phyloP scores from a whole-genome alignment of 306 rosid genomes.

The Gleditsia sinensis region DNA sequence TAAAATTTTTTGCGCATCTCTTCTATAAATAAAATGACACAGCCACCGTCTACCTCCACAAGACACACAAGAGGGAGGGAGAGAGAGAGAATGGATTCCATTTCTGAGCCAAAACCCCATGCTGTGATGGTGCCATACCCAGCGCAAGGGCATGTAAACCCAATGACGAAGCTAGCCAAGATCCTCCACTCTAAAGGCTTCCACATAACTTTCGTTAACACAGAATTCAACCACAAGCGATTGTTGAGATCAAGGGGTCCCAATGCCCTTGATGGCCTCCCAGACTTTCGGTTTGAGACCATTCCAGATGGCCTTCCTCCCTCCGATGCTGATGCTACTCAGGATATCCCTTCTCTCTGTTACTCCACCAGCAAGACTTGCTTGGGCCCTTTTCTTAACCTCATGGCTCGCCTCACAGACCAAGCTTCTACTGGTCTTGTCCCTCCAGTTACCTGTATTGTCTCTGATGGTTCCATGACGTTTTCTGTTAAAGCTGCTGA shows the following conservation, averaged over 20 bases:
- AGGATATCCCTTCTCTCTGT: not conserved
- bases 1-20: no score
- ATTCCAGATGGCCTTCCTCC: conserved; percentile 17
- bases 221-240: not conserved
- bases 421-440: not conserved
- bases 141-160: not conserved
- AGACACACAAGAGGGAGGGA: no score
- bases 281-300: not conserved
- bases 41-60: no score
- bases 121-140: not conserved
- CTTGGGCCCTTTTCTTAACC: not conserved
- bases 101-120: not conserved
- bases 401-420: not conserved
- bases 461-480: not conserved
- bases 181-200: not conserved
- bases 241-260: not conserved
- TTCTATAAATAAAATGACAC: no score
- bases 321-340: not conserved
- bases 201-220: not conserved
- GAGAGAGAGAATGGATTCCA: not conserved
- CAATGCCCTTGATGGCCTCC: not conserved
- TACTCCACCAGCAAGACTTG: not conserved
- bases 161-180: not conserved
- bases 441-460: not conserved
- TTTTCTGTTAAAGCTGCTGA: not conserved